Conservation (phyloP, 2,329 filamentous ascomycete genomes). For the Aphanocladium album region DNA sequence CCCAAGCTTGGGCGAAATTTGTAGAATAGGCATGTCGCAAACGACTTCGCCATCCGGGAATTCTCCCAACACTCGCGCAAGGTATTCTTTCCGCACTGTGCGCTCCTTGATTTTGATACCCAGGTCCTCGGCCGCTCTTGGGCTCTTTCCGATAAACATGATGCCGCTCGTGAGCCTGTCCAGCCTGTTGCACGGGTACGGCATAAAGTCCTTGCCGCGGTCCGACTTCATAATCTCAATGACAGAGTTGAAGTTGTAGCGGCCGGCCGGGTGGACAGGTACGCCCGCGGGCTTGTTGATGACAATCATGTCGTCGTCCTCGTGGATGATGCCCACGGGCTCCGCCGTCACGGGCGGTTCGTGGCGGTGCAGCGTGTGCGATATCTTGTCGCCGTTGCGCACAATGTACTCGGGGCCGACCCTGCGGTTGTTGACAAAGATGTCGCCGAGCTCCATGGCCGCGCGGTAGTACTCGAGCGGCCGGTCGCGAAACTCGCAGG, state of each 20-base stretch:
- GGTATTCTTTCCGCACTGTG: conserved; percentile 90
- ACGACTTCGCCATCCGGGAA: conserved; percentile 90
- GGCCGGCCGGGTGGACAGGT: conserved; percentile 89
- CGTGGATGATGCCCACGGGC: conserved; percentile 77
- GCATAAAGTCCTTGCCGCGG: conserved; percentile 48
- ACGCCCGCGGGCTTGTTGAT: conserved; percentile 96
- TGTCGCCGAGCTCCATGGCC: conserved; percentile 74
- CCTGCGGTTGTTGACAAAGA: conserved; percentile 72
- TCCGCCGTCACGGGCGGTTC: conserved; percentile 86
- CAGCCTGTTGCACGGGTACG: conserved; percentile 80
- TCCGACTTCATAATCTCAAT: conserved; percentile 89
- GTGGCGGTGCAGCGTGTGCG: conserved; percentile 90
- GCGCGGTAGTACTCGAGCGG: conserved; percentile 80
- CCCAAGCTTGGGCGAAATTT: conserved; percentile 91
- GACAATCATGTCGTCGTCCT: conserved; percentile 89
- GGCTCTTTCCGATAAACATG: conserved; percentile 94
- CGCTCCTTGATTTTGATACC: conserved; percentile 70
- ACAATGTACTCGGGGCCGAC: conserved; percentile 66
- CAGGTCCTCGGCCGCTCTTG: conserved; percentile 71
- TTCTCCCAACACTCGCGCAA: conserved; percentile 82
- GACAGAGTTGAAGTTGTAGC: conserved; percentile 93
- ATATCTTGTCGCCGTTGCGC: conserved; percentile 85
- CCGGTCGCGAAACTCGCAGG: conserved; percentile 86
- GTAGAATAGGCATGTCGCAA: conserved; percentile 88
- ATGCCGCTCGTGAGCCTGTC: conserved; percentile 92